Percentiles rank a stretch among this genome's conserved stretches.
Conservation (phyloP, 306 rosid genomes). For the Trichosanthes cucumerina region DNA sequence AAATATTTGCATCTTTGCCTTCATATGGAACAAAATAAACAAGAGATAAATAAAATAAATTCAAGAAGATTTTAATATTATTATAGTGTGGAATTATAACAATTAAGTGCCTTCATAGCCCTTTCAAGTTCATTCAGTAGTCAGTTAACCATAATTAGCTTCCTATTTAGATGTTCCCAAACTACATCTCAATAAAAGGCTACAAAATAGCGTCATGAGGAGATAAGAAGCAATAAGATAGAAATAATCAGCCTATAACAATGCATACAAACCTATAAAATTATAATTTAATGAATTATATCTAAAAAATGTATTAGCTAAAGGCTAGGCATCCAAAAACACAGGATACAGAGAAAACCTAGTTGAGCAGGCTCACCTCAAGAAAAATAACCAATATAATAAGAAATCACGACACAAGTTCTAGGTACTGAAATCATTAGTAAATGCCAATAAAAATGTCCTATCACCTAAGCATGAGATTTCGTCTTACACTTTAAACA, state of each 20-base stretch:
- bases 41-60: not conserved
- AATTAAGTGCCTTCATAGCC: not conserved
- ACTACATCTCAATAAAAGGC: not conserved
- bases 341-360: not conserved
- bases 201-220: not conserved
- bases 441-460: not conserved
- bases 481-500: not conserved
- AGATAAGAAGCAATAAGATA: not conserved
- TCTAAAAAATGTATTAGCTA: not conserved
- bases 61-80: not conserved
- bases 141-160: not conserved
- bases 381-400: not conserved
- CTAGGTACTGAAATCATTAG: not conserved
- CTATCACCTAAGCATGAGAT: not conserved
- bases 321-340: not conserved
- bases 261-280: not conserved
- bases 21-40: not conserved
- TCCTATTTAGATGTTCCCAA: not conserved
- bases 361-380: not conserved
- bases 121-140: not conserved
- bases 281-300: not conserved
- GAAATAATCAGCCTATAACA: not conserved
- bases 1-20: not conserved
- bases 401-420: not conserved
- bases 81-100: not conserved